Evolutionary conservation across 345 rosid species (phyloP).

Genomic region (Citrus australasica): DNA sequence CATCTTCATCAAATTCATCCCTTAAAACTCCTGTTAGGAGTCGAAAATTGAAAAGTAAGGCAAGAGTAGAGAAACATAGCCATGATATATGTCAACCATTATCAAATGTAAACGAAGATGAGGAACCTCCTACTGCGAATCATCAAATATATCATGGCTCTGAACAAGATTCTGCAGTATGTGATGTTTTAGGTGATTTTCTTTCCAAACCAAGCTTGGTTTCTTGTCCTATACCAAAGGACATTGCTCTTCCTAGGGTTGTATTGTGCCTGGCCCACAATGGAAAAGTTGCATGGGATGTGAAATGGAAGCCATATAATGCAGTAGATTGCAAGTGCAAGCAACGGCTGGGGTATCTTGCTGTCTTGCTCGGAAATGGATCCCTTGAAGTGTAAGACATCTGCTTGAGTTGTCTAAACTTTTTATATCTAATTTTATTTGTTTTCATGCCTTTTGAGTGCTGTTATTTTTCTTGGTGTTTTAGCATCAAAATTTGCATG

Average conservation of each 20-base stretch:
- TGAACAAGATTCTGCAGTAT: slow-evolving; percentile 20
- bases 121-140: slow-evolving; percentile 21
- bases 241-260: slow-evolving; percentile 63
- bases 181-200: slow-evolving; percentile 20
- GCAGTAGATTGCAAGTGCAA: slow-evolving; percentile 35
- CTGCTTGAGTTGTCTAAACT: slow-evolving; percentile 14
- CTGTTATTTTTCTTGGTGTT: background rate
- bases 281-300: slow-evolving; percentile 94
- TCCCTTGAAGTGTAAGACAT: slow-evolving; percentile 85
- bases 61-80: slow-evolving; percentile 9
- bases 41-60: slow-evolving; percentile 30
- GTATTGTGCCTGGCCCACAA: slow-evolving; percentile 82
- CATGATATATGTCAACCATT: slow-evolving; percentile 14
- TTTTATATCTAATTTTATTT: background rate
- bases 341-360: slow-evolving; percentile 85
- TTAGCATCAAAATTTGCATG: background rate
- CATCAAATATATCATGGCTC: slow-evolving; percentile 22
- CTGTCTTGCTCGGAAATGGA: slow-evolving; percentile 89
- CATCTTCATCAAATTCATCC: slow-evolving; percentile 27
- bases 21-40: slow-evolving; percentile 22
- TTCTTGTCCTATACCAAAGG: slow-evolving; percentile 35
- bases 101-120: slow-evolving; percentile 23
- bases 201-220: slow-evolving; percentile 12
- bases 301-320: slow-evolving; percentile 73
- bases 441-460: background rate